phyloP scores from a whole-genome alignment of 805 yeast species.

The Wickerhamiella slavikovae region DNA sequence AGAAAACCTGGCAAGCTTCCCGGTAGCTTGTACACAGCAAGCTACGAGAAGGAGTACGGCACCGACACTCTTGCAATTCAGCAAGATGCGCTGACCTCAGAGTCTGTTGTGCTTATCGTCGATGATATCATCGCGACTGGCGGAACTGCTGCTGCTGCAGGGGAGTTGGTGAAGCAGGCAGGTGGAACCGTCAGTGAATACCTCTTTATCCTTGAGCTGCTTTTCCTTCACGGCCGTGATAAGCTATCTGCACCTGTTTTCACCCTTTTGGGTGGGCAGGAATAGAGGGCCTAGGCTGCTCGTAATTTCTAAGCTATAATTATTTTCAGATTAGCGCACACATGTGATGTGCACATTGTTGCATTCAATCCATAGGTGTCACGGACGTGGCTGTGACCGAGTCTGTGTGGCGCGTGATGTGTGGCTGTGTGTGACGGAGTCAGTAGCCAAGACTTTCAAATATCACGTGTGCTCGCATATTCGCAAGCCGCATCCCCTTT shows the following conservation, averaged over 20 bases:
- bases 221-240: conserved; percentile 84
- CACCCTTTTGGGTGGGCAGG: conserved; percentile 70
- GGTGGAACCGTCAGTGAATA: conserved; percentile 62
- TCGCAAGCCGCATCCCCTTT: too few species aligned
- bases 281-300: neutral
- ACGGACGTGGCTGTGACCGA: too few species aligned
- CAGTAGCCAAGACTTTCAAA: too few species aligned
- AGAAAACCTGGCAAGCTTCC: conserved; percentile 94
- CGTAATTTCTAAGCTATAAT: too few species aligned
- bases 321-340: too few species aligned
- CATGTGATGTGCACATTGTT: too few species aligned
- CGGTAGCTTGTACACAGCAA: conserved; percentile 54
- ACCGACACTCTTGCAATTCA: conserved; percentile 76
- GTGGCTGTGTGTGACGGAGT: too few species aligned
- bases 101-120: conserved; percentile 65
- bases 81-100: conserved; percentile 54
- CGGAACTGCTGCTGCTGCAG: conserved; percentile 91
- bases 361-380: too few species aligned
- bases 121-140: conserved; percentile 98
- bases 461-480: too few species aligned
- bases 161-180: conserved; percentile 48
- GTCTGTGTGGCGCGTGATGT: too few species aligned
- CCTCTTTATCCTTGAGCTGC: conserved; percentile 81
- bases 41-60: conserved; percentile 83
- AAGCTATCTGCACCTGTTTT: conserved; percentile 70